These are phyloP conservation scores for Corylus avellana DNA, from an alignment of 306 rosid genomes.

Conservation along the genomic window DNA sequence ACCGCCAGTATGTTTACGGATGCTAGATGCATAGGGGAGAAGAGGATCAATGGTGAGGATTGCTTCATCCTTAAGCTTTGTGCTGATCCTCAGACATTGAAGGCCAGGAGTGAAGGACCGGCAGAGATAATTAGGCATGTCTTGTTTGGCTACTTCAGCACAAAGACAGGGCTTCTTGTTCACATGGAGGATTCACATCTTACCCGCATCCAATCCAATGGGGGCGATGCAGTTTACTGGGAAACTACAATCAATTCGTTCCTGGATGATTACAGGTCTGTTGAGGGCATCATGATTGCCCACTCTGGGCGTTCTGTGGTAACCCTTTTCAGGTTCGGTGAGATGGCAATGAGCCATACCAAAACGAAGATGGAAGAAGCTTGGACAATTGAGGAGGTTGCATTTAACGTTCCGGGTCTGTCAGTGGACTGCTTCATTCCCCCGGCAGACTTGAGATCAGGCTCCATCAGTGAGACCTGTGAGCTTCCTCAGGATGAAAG, in stretches of 20 bases:
- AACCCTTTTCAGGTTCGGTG: constrained; percentile 94
- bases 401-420: constrained; percentile 87
- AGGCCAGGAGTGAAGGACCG: constrained; percentile 96
- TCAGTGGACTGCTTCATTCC: constrained; percentile 96
- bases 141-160: constrained; percentile 95
- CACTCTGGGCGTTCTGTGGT: constrained; percentile 95
- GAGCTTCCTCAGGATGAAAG: constrained; percentile 82
- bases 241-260: constrained; percentile 94
- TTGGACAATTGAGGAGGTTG: constrained; percentile 98
- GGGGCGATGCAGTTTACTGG: constrained; percentile 96
- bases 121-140: constrained; percentile 96
- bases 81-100: constrained; percentile 82
- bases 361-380: constrained; percentile 99
- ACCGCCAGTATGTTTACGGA: constrained; percentile 88
- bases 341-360: constrained; percentile 97
- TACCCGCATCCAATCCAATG: constrained; percentile 87
- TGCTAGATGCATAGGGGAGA: constrained; percentile 93
- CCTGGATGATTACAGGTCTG: constrained; percentile 90
- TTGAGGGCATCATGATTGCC: constrained; percentile 98
- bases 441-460: constrained; percentile 87
- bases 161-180: constrained; percentile 90
- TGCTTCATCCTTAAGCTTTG: constrained; percentile 97
- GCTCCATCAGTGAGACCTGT: constrained; percentile 66
- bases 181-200: constrained; percentile 98
- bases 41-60: constrained; percentile 87